phyloP scores from a whole-genome alignment of 1,139 yeast genomes.

The Debaryomyces psychrophilus region DNA sequence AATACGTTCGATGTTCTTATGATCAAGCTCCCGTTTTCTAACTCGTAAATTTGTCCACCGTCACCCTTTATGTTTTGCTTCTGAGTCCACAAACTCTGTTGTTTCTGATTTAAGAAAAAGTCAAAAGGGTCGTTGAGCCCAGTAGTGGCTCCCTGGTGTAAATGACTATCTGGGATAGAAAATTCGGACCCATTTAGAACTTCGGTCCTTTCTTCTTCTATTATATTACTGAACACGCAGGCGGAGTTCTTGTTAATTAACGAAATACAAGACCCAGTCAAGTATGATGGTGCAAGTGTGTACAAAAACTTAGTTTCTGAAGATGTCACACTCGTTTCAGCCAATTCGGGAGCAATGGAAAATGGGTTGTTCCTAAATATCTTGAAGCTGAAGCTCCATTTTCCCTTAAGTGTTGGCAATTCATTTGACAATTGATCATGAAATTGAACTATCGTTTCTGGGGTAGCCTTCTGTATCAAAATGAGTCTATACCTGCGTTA shows the following conservation, averaged over 20 bases:
- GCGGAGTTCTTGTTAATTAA: slow-evolving; percentile 53
- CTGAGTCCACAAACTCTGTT: slow-evolving; percentile 72
- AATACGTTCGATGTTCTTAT: slow-evolving; percentile 72
- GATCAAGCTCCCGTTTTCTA: slow-evolving; percentile 49
- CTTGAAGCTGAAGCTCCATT: slow-evolving; percentile 67
- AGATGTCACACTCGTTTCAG: slow-evolving; percentile 29
- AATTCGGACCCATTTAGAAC: slow-evolving; percentile 20
- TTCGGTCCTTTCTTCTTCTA: slow-evolving; percentile 40
- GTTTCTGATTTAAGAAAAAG: slow-evolving; percentile 51
- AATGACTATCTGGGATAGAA: slow-evolving; percentile 42
- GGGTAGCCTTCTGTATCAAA: slow-evolving; percentile 58
- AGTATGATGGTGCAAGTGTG: slow-evolving; percentile 59
- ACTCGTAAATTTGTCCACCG: slow-evolving; percentile 66
- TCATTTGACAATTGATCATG: slow-evolving; percentile 70
- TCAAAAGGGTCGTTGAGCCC: slow-evolving; percentile 57
- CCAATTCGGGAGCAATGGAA: slow-evolving; percentile 47
- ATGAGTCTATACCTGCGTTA: slow-evolving; percentile 41
- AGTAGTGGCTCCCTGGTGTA: slow-evolving; percentile 49
- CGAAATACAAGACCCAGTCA: slow-evolving; percentile 54
- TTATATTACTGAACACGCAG: slow-evolving; percentile 46
- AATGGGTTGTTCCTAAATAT: slow-evolving; percentile 64
- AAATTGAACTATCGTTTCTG: slow-evolving; percentile 65
- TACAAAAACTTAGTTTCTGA: slow-evolving; percentile 55
- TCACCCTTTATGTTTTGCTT: slow-evolving; percentile 78
- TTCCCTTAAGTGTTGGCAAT: slow-evolving; percentile 58